Percentiles rank a stretch among this genome's conserved stretches.
Evolutionary conservation across 768 basidiomycete species (phyloP).

Genomic region (Suillus sp.): DNA sequence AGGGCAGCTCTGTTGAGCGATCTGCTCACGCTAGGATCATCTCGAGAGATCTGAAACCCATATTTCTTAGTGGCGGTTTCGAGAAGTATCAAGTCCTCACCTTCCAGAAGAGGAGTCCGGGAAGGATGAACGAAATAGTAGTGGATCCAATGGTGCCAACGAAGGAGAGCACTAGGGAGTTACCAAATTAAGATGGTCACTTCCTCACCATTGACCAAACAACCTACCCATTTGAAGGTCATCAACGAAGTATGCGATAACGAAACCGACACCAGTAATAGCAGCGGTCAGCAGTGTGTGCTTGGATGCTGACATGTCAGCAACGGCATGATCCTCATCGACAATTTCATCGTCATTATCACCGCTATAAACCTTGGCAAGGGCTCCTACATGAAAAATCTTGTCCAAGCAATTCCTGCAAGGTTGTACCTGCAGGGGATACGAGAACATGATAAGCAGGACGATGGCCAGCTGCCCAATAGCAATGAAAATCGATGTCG

Average conservation of each 20-base stretch:
- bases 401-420: constrained; percentile 92
- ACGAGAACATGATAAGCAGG: constrained; percentile 86
- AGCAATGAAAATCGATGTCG: constrained; percentile 89
- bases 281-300: constrained; percentile 68
- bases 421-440: constrained; percentile 93
- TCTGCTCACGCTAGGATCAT: constrained; percentile 56
- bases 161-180: constrained; percentile 80
- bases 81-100: constrained; percentile 39
- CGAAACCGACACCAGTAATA: constrained; percentile 67
- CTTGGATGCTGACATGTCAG: constrained; percentile 68
- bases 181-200: constrained; percentile 17
- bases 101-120: constrained; percentile 94
- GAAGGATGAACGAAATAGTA: constrained; percentile 95
- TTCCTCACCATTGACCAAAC: not conserved
- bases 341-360: constrained; percentile 48
- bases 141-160: constrained; percentile 97
- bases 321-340: constrained; percentile 51
- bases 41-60: constrained; percentile 60
- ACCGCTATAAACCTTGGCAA: constrained; percentile 34
- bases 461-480: constrained; percentile 93
- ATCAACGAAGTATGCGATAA: constrained; percentile 76
- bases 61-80: constrained; percentile 14
- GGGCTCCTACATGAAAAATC: constrained; percentile 60
- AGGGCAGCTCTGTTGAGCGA: constrained; percentile 63
- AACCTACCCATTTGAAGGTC: constrained; percentile 73